Base-by-base conservation (phyloP, 2,329 filamentous ascomycete species). In the Alternaria gansuensis region DNA sequence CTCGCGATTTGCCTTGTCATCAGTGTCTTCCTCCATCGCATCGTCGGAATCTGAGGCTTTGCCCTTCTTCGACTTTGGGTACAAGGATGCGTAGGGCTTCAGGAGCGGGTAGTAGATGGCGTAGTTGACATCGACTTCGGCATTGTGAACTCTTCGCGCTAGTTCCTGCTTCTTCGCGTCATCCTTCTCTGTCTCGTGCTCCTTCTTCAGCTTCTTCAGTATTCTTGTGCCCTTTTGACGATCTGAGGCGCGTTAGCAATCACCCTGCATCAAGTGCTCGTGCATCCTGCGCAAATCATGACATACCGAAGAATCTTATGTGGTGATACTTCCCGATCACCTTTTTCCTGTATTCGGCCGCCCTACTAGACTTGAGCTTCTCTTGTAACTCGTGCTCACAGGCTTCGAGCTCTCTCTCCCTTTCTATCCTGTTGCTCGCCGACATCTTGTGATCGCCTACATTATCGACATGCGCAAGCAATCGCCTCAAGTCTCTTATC, bases 261-360 rank as follows among this genome's bases (percentile, higher is more conserved):
- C 17, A 9, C 14, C 26, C 10, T 21, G 7, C 21, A n/a, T 14
- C 8, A 5, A 41, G 14, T 4, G 10, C 66, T 9, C 68, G 37
- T 24, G 46, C 28, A 41, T 17, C 8, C 1, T 23, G 31, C 24
- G 17, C 39, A 13, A 37, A 36, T n/a, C 11, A 29, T 28, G 1
- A 69, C 84, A 51, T 81, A 90, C 91, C 91, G 77, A 94, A 94
- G 75, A 95, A 95, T 28, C 91, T 83, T 50, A 94, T 87, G 85
- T 92, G 93, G 75, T 94, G 91, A 69, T 93, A 95, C 75, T 88
- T 90, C 50, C 82, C 82, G 62, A 93, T 92, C 85, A 93, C 91
- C 59, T 87, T 83, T 65, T 87, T 84, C 72, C 83, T 83, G 78
- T 87, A 88, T 68, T 87, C 86, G 58, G 83, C 82, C 59, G 85